These are phyloP conservation scores for Puccinia novopanici DNA, from an alignment of 1,284 basidiomycete genomes.

Conservation along the genomic window DNA sequence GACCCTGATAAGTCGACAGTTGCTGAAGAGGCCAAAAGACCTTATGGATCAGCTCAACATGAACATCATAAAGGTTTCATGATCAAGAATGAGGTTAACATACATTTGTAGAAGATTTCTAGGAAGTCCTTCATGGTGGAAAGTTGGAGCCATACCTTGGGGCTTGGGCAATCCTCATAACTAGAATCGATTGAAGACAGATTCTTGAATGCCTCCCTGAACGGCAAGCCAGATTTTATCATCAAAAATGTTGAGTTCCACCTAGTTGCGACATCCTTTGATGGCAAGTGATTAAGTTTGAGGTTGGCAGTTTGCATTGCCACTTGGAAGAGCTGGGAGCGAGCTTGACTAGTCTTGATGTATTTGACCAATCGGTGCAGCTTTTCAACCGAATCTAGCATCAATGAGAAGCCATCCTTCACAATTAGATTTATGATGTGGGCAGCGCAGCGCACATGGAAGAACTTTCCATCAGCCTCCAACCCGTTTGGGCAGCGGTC, in stretches of 20 bases:
- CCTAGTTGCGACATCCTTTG: neutral
- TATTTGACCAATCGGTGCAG: too few relatives aligned
- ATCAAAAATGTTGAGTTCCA: neutral
- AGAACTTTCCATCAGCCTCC: conserved; percentile 2
- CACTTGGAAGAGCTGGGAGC: too few relatives aligned
- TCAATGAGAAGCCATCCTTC: too few relatives aligned
- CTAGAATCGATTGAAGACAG: neutral
- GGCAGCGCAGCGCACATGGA: too few relatives aligned
- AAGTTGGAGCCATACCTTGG: neutral
- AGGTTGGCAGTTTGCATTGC: too few relatives aligned
- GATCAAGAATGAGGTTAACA: too few relatives aligned
- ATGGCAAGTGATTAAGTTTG: neutral
- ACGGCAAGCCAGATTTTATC: neutral
- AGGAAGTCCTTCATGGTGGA: neutral
- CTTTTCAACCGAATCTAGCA: too few relatives aligned
- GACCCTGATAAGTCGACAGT: neutral
- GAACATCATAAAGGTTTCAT: too few relatives aligned
- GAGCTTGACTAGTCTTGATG: too few relatives aligned
- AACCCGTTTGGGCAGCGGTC: neutral
- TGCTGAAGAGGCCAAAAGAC: neutral
- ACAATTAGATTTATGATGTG: too few relatives aligned
- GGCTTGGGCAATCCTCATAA: neutral
- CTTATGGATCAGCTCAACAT: too few relatives aligned
- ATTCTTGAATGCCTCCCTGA: neutral
- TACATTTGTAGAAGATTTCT: neutral